Conservation (phyloP, 768 basidiomycete genomes). For the Panaeolus papilionaceus region DNA sequence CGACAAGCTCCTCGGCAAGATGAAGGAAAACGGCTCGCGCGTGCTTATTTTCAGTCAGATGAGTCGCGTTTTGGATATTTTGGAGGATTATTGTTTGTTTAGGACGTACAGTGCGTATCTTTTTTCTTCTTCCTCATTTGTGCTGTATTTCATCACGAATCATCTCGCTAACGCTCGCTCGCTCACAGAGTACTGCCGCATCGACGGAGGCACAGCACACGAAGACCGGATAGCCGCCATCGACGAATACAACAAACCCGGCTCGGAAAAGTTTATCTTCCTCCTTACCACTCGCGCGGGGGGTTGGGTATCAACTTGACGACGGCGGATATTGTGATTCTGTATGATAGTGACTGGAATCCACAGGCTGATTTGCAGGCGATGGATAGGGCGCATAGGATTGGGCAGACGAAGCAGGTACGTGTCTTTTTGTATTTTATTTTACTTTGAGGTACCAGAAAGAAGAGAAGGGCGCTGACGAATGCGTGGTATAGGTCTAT, state of each 20-base stretch:
- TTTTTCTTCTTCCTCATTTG: background rate
- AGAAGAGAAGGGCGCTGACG: background rate
- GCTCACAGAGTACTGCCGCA: conserved; percentile 87
- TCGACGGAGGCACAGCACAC: conserved; percentile 95
- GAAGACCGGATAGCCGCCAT: conserved; percentile 96
- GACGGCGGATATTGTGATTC: conserved; percentile 91
- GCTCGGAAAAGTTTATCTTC: conserved; percentile 95
- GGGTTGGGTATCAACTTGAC: conserved; percentile 98
- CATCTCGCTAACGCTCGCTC: background rate
- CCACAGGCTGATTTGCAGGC: conserved; percentile 99
- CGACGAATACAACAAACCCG: conserved; percentile 96
- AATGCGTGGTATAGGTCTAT: conserved; percentile 82
- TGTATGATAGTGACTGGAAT: conserved; percentile 99
- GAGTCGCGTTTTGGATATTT: conserved; percentile 97
- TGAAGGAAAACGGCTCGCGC: conserved; percentile 94
- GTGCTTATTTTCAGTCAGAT: conserved; percentile 99
- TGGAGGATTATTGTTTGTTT: conserved; percentile 98
- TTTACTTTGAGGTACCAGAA: too few species aligned
- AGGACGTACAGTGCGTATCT: conserved; percentile 77
- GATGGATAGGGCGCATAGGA: conserved; percentile 83
- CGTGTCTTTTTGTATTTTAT: background rate
- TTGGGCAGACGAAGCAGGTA: conserved; percentile 20
- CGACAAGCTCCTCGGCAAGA: conserved; percentile 85
- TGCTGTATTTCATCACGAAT: conserved; percentile 13
- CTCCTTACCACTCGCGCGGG: conserved; percentile 96